Percentiles rank a stretch among this genome's conserved stretches.
Evolutionary conservation across 495 filamentous ascomycete species (phyloP).

Genomic region (Parmelia sp.): DNA sequence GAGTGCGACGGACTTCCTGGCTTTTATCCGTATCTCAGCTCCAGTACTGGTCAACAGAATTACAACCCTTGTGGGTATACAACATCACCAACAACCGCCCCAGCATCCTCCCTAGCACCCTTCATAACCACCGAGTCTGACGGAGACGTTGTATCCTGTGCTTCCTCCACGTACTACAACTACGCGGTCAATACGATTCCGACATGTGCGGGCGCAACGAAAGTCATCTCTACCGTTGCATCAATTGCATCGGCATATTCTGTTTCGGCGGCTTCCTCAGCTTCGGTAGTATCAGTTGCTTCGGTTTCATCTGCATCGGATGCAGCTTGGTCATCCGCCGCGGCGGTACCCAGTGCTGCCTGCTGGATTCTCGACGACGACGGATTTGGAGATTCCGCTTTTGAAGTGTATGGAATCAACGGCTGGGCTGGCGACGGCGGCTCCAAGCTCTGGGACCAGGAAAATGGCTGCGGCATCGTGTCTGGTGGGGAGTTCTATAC

Average conservation of each 20-base stretch:
- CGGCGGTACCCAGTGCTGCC: constrained; percentile 2
- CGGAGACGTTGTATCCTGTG: background rate
- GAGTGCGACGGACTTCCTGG: background rate
- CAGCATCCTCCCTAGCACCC: background rate
- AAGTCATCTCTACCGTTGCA: background rate
- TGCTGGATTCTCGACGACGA: constrained; percentile 3
- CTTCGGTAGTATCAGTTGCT: background rate
- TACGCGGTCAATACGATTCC: constrained; percentile 3
- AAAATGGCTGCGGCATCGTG: constrained; percentile 4
- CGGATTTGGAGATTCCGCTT: background rate
- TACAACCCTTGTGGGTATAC: background rate
- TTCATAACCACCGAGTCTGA: background rate
- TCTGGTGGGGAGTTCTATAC: background rate
- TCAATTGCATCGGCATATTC: background rate
- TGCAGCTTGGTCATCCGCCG: constrained; percentile 2
- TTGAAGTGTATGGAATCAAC: constrained; percentile 5
- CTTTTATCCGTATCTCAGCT: background rate
- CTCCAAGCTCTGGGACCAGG: constrained; percentile 4
- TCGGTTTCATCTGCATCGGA: background rate
- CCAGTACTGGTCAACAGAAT: background rate
- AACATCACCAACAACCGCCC: background rate
- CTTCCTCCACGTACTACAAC: constrained; percentile 1
- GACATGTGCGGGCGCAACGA: background rate
- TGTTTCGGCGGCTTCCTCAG: background rate
- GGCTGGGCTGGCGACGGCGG: background rate